Evolutionary conservation across 345 rosid species (phyloP), one percentile per base, ranked within the genome.

Genomic region (Leavenworthia alabamica): DNA sequence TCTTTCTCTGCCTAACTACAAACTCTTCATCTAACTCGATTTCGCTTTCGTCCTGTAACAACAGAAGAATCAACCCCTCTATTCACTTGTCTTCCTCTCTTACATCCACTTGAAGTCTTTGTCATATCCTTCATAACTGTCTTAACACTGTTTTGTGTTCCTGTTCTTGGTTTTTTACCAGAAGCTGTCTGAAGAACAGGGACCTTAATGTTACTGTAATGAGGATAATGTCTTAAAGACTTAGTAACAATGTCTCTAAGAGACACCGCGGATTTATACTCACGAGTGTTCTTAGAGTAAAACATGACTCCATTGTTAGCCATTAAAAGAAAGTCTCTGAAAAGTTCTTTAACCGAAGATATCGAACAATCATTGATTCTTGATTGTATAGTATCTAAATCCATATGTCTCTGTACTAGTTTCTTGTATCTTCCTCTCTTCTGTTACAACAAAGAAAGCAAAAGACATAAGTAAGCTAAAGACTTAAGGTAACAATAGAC

Each of bases 401-500:
- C 98, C 80, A 82, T 73, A 76, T 84, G 95, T 56, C 73, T 82
- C 29, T 73, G 36, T 20, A 91, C 83, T 78, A 86, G 63, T 77
- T 80, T 88, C 84, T 84, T 88, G 77, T 88, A 88, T 65, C 95
- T 83, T 72, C 90, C 90, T 46, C 95, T 83, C 66, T 88, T 91
- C 98, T 88, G 88, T 62, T 28, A 28, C 3, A n/a, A 17, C 31
- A 50, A 35, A 7, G n/a, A 51, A 16, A 31, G 3, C 0, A 16
- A 11, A 5, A n/a, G 3, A 33, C 1, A n/a, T 19, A 35, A 51
- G 59, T 28, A 56, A 71, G 50, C n/a, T 9, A 8, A 52, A 7
- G 15, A 35, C 22, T n/a, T 8, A 36, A 55, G 7, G 16, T 16
- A 23, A 23, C 5, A 24, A n/a, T n/a, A n/a, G n/a, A n/a, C n/a